Conservation (phyloP, 352 stramenopile genomes). For the Phytophthora rubi region DNA sequence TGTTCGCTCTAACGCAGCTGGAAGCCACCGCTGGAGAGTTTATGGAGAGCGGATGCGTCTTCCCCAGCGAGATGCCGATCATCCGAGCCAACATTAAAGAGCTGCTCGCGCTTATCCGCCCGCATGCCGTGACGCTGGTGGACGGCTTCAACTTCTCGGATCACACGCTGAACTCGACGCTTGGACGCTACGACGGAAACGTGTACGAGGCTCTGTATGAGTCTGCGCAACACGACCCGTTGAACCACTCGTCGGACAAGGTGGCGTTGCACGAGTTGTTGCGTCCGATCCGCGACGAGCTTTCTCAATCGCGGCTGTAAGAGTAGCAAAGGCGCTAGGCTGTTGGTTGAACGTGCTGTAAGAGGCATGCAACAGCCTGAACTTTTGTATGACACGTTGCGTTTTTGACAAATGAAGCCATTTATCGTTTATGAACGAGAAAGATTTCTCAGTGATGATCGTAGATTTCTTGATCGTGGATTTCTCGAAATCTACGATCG, state of each 20-base stretch:
- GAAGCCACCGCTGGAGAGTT: constrained; percentile 68
- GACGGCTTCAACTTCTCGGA: constrained; percentile 89
- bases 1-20: constrained; percentile 78
- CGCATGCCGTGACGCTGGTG: constrained; percentile 72
- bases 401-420: background rate
- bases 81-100: constrained; percentile 63
- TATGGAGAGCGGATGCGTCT: constrained; percentile 64
- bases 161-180: constrained; percentile 70
- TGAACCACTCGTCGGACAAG: constrained; percentile 70
- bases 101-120: constrained; percentile 56
- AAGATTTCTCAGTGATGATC: background rate
- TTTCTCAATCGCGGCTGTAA: constrained; percentile 45
- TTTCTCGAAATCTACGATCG: too few species aligned
- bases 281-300: constrained; percentile 59
- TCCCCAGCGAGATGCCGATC: constrained; percentile 45
- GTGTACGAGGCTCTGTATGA: constrained; percentile 77
- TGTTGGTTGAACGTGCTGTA: background rate
- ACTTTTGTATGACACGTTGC: background rate
- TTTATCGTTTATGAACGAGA: background rate
- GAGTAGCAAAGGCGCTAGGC: constrained; percentile 3
- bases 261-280: constrained; percentile 70
- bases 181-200: constrained; percentile 76
- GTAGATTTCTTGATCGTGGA: too few species aligned
- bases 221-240: constrained; percentile 59
- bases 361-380: background rate